phyloP scores from a whole-genome alignment of 2,329 filamentous ascomycete genomes.

The Pyrenophora graminea region DNA sequence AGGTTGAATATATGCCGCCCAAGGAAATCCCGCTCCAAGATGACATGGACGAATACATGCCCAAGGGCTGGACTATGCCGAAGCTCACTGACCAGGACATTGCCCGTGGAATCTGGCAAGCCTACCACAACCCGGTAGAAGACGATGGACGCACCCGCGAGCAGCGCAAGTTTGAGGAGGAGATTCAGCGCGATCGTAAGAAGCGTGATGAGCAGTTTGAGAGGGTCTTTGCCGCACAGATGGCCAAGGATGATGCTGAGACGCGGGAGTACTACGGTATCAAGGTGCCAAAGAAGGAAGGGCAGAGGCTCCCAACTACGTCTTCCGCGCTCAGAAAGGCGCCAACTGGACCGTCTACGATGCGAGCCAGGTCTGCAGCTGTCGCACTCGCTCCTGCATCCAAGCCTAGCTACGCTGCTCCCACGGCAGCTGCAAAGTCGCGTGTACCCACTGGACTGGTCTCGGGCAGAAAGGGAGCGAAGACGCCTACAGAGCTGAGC shows the following conservation, averaged over 20 bases:
- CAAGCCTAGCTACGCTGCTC: conserved; percentile 46
- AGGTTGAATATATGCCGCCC: conserved; percentile 89
- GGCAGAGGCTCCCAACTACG: conserved; percentile 18
- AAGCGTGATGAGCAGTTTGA: conserved; percentile 70
- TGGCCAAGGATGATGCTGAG: conserved; percentile 57
- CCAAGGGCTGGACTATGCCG: conserved; percentile 57
- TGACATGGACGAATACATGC: conserved; percentile 67
- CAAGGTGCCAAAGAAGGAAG: conserved; percentile 33
- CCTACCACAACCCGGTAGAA: conserved; percentile 62
- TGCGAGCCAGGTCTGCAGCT: conserved; percentile 58
- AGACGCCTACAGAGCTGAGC: conserved; percentile 51
- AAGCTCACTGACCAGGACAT: conserved; percentile 60
- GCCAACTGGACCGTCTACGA: conserved; percentile 52
- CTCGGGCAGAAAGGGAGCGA: conserved; percentile 48
- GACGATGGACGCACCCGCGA: conserved; percentile 67
- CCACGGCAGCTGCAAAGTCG: conserved; percentile 48
- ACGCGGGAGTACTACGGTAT: conserved; percentile 43
- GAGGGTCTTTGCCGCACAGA: conserved; percentile 66
- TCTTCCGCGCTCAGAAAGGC: conserved; percentile 20
- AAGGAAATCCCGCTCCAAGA: conserved; percentile 66
- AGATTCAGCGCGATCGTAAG: conserved; percentile 51
- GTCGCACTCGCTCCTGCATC: conserved; percentile 45
- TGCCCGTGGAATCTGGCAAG: conserved; percentile 55
- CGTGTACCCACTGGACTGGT: conserved; percentile 41
- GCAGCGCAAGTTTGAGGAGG: conserved; percentile 60